These are phyloP conservation scores for Endothia cerciana DNA, from an alignment of 2,329 filamentous ascomycete species.

Conservation along the genomic window DNA sequence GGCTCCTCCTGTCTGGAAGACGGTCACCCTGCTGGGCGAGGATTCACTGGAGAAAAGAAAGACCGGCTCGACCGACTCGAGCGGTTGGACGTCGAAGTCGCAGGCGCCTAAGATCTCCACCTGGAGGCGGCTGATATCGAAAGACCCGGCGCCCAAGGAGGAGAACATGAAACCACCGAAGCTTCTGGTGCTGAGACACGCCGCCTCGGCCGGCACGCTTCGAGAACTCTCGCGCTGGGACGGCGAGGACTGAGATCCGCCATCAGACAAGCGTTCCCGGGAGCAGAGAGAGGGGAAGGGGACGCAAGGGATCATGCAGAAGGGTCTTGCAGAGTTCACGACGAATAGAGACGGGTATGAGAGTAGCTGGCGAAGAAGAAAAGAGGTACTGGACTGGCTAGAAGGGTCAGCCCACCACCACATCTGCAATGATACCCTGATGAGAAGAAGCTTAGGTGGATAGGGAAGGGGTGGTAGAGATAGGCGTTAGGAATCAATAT, in stretches of 20 bases:
- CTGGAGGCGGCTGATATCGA: not conserved
- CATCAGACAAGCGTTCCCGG: not conserved
- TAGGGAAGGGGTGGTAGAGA: too few species aligned
- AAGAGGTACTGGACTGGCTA: too few species aligned
- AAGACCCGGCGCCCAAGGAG: not conserved
- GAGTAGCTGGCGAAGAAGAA: too few species aligned
- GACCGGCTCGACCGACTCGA: not conserved
- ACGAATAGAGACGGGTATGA: too few species aligned
- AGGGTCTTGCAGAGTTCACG: not conserved
- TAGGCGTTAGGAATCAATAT: not conserved
- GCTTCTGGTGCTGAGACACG: not conserved
- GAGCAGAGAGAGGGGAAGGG: not conserved
- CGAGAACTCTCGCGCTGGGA: conserved; percentile 11
- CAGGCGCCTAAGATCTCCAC: conserved; percentile 7
- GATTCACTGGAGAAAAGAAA: not conserved
- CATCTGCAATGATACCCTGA: too few species aligned
- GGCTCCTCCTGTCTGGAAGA: not conserved
- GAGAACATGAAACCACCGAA: not conserved
- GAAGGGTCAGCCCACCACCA: too few species aligned
- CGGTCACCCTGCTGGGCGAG: not conserved
- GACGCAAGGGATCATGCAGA: not conserved
- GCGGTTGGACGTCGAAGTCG: not conserved
- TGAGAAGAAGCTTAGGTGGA: too few species aligned
- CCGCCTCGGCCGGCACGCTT: conserved; percentile 3
- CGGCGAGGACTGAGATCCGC: not conserved